phyloP scores from a whole-genome alignment of 2,329 filamentous ascomycete genomes.

The Pseudocercospora eumusae region DNA sequence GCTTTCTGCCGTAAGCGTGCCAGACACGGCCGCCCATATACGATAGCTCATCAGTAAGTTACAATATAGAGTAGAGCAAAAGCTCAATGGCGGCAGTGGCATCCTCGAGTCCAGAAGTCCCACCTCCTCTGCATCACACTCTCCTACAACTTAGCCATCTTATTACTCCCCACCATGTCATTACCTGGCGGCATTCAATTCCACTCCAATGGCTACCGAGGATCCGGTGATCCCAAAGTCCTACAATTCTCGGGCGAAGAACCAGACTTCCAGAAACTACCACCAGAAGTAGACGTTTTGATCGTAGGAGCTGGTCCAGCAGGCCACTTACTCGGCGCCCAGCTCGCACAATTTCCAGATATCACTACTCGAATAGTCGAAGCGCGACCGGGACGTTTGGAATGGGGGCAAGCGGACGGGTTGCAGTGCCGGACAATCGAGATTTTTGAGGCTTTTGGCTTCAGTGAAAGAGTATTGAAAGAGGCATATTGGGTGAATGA shows the following conservation, averaged over 20 bases:
- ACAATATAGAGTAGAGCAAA: not conserved
- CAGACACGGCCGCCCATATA: not conserved
- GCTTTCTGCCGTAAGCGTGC: not conserved
- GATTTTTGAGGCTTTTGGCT: conserved; percentile 72
- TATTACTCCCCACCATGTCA: not conserved
- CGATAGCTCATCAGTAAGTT: not conserved
- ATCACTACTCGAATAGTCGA: conserved; percentile 53
- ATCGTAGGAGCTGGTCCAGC: conserved; percentile 56
- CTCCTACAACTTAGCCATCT: not conserved
- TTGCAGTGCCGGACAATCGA: conserved; percentile 68
- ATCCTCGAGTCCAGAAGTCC: not conserved
- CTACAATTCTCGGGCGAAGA: conserved; percentile 33
- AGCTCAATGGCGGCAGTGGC: not conserved
- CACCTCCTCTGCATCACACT: not conserved
- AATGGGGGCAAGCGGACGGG: conserved; percentile 53
- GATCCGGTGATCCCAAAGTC: conserved; percentile 37
- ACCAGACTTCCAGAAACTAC: conserved; percentile 38
- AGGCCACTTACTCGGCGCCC: conserved; percentile 52
- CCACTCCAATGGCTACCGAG: conserved; percentile 40
- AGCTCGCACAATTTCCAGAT: conserved; percentile 52
- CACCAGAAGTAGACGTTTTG: conserved; percentile 48
- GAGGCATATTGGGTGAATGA: conserved; percentile 69
- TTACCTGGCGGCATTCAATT: conserved; percentile 36
- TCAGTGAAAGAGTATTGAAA: conserved; percentile 64
- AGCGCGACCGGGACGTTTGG: conserved; percentile 35